phyloP scores from a whole-genome alignment of 805 yeast genomes.

The Saturnispora quitensis region DNA sequence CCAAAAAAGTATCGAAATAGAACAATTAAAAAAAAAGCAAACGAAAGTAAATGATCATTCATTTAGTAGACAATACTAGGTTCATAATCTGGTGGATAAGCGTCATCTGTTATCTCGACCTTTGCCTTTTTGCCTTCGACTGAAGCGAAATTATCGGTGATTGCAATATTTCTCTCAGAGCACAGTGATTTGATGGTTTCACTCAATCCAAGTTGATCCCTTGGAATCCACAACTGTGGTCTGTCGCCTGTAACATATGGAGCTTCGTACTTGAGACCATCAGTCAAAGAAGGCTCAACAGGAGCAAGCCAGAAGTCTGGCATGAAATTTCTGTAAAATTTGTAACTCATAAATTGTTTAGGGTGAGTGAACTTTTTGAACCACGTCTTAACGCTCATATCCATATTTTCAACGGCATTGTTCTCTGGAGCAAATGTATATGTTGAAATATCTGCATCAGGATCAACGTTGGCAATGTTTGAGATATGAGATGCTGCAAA shows the following conservation, averaged over 20 bases:
- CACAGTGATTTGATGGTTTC: slow-evolving; percentile 49
- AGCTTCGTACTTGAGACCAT: slow-evolving; percentile 32
- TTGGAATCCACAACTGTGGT: slow-evolving; percentile 65
- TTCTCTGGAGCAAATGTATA: slow-evolving; percentile 6
- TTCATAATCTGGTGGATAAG: slow-evolving; percentile 57
- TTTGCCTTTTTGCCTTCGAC: slow-evolving; percentile 47
- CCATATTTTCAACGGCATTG: background rate
- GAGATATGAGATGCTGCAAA: slow-evolving; percentile 2
- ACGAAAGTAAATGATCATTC: background rate
- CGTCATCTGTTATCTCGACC: slow-evolving; percentile 42
- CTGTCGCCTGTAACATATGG: slow-evolving; percentile 48
- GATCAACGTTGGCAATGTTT: background rate
- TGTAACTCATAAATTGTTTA: slow-evolving; percentile 21
- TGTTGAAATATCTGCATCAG: slow-evolving; percentile 4
- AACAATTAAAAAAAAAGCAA: background rate
- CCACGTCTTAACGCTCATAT: background rate
- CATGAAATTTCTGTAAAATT: slow-evolving; percentile 26
- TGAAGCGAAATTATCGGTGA: slow-evolving; percentile 48
- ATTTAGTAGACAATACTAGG: slow-evolving; percentile 25
- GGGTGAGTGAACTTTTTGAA: slow-evolving; percentile 25
- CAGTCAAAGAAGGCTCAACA: slow-evolving; percentile 11
- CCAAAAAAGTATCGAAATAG: background rate
- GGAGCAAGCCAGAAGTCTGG: slow-evolving; percentile 27
- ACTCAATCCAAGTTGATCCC: slow-evolving; percentile 60
- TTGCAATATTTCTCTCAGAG: slow-evolving; percentile 40